These are phyloP conservation scores for Fusarium pilosicola DNA, from an alignment of 2,329 filamentous ascomycete species.

Conservation along the genomic window DNA sequence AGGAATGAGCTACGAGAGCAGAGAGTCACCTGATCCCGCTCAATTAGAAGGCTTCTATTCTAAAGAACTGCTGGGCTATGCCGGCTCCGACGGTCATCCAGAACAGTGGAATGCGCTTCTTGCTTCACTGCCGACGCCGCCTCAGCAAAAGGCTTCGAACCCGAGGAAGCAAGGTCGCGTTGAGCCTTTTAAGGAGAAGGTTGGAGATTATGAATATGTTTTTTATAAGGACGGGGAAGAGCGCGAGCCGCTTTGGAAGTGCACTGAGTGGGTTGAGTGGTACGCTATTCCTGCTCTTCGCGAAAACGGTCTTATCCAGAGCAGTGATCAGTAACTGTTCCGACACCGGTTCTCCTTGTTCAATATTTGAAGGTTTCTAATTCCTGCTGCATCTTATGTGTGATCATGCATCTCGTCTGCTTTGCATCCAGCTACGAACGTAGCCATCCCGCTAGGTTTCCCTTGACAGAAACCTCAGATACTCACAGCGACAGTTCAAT, in stretches of 20 bases:
- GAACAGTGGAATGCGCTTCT: neutral
- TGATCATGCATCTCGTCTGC: neutral
- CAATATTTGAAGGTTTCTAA: neutral
- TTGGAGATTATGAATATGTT: rapidly evolving
- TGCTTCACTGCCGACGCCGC: neutral
- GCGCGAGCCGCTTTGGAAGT: neutral
- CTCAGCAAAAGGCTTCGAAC: neutral
- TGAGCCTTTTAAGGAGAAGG: neutral
- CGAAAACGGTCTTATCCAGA: neutral
- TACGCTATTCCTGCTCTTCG: neutral
- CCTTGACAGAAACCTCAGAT: rapidly evolving
- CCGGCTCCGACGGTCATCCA: rapidly evolving
- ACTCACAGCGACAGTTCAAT: neutral
- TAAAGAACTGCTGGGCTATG: neutral
- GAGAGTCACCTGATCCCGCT: rapidly evolving
- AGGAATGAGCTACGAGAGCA: neutral
- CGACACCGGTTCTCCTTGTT: neutral
- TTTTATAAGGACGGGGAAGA: neutral
- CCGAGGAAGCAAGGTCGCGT: rapidly evolving
- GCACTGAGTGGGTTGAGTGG: neutral
- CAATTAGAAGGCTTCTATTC: rapidly evolving
- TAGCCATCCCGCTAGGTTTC: neutral
- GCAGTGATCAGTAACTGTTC: neutral
- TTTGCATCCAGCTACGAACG: rapidly evolving
- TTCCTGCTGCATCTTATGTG: too few relatives aligned